phyloP scores from a whole-genome alignment of 106 monocot species.

The Iris macrosiphon region DNA sequence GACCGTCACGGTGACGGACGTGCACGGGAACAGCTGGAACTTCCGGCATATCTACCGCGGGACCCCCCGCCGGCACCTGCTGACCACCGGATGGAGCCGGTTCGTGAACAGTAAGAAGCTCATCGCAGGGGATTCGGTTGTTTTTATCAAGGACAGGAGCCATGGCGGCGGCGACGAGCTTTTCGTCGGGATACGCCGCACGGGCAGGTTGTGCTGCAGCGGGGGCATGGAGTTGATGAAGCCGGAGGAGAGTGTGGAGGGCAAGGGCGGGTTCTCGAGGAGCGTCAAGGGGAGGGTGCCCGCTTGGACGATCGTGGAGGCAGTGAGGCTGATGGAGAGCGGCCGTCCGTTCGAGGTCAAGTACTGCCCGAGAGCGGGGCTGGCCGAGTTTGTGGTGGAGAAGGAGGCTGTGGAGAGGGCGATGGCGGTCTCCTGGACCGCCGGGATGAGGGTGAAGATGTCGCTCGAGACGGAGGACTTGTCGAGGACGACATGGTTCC shows the following conservation, averaged over 20 bases:
- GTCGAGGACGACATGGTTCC: constrained; percentile 22
- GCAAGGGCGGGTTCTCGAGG: constrained; percentile 19
- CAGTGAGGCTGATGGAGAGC: constrained; percentile 24
- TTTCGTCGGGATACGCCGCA: constrained; percentile 36
- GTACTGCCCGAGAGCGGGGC: constrained; percentile 31
- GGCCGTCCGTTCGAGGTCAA: constrained; percentile 31
- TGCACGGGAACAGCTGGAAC: constrained; percentile 37
- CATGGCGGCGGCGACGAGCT: constrained; percentile 9
- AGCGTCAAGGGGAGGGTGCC: constrained; percentile 22
- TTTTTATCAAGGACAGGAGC: constrained; percentile 22
- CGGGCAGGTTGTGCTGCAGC: background rate
- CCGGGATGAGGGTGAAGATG: constrained; percentile 49
- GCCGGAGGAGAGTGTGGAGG: background rate
- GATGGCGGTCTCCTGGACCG: constrained; percentile 19
- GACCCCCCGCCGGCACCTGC: constrained; percentile 52
- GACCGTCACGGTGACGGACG: constrained; percentile 24
- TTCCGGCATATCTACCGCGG: constrained; percentile 71
- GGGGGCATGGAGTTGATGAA: background rate
- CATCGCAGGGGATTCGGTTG: constrained; percentile 51
- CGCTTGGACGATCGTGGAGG: constrained; percentile 36
- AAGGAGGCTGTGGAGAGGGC: constrained; percentile 32
- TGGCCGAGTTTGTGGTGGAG: constrained; percentile 47
- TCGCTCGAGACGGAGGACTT: constrained; percentile 31
- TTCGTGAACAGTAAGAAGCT: constrained; percentile 61
- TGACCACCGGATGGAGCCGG: constrained; percentile 68